Percentiles rank a stretch among this genome's conserved stretches.
These are phyloP conservation scores for Solanum raphanifolium DNA, from an alignment of 257 asterid species.

Conservation along the genomic window DNA sequence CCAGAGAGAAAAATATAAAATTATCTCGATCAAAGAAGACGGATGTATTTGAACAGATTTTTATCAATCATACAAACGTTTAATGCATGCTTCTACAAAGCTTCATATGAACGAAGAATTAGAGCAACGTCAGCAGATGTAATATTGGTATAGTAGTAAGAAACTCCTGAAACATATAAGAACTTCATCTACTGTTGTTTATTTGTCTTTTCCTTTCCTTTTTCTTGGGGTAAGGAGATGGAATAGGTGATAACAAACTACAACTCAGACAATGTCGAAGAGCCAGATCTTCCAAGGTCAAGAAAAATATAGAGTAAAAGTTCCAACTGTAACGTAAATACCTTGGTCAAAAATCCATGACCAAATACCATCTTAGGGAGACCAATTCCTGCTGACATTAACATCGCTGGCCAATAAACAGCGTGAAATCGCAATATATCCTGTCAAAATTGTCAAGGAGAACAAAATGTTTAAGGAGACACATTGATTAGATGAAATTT, in stretches of 20 bases:
- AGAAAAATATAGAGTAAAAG: not conserved
- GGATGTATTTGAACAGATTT: not conserved
- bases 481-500: not conserved
- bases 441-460: conserved; percentile 27
- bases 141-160: not conserved
- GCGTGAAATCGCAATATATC: conserved; percentile 98
- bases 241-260: not conserved
- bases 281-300: not conserved
- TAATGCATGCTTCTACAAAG: not conserved
- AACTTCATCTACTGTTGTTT: not conserved
- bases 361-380: conserved; percentile 92
- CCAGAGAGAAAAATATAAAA: not conserved
- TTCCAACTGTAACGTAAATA: not conserved
- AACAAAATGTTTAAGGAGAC: not conserved
- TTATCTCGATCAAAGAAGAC: not conserved
- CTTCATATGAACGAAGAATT: not conserved
- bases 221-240: not conserved
- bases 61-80: not conserved
- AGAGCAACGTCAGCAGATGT: not conserved
- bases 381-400: conserved; percentile 85
- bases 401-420: conserved; percentile 99
- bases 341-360: conserved; percentile 99
- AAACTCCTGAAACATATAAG: not conserved
- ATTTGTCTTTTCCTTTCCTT: not conserved
- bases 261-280: not conserved